Conservation (phyloP, 2,329 filamentous ascomycete species). For the Zalaria obscura region DNA sequence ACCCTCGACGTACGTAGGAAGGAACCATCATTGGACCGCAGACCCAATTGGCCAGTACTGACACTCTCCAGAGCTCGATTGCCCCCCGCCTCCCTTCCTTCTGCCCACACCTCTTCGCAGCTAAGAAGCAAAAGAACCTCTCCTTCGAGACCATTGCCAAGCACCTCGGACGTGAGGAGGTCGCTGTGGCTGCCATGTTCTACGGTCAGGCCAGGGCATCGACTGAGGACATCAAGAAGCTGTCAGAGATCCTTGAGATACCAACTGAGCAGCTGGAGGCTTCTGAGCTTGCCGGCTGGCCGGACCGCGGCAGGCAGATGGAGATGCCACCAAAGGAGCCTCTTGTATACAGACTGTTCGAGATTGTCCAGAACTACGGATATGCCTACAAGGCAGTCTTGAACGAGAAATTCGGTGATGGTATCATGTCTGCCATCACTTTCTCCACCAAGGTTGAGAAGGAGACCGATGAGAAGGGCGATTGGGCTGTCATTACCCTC, state of each 20-base stretch:
- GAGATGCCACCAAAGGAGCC: constrained; percentile 79
- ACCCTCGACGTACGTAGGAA: constrained; percentile 13
- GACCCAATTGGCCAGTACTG: constrained; percentile 2
- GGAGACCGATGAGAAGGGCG: constrained; percentile 73
- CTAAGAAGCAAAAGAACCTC: constrained; percentile 61
- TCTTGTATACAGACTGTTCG: constrained; percentile 78
- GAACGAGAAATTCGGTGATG: constrained; percentile 71
- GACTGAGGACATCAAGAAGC: constrained; percentile 51
- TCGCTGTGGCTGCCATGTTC: constrained; percentile 77
- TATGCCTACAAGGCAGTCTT: constrained; percentile 90
- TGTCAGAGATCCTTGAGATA: constrained; percentile 52
- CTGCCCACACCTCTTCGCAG: constrained; percentile 61
- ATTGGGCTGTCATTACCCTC: constrained; percentile 75
- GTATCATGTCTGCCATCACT: constrained; percentile 92
- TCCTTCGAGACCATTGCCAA: constrained; percentile 68
- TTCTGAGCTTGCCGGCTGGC: constrained; percentile 55
- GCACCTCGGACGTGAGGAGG: constrained; percentile 63
- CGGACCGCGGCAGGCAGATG: constrained; percentile 63
- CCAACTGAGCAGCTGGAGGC: constrained; percentile 38
- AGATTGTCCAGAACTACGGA: constrained; percentile 94
- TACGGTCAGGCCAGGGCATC: constrained; percentile 74
- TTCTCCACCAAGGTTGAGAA: constrained; percentile 89
- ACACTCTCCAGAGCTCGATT: constrained; percentile 43
- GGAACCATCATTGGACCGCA: background rate
- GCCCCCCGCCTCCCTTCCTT: constrained; percentile 55